A percentile compares a stretch with the other conserved stretches of the same genome.
Evolutionary conservation across 2,329 filamentous ascomycete species (phyloP).

Genomic region (Emydomyces testavorans): DNA sequence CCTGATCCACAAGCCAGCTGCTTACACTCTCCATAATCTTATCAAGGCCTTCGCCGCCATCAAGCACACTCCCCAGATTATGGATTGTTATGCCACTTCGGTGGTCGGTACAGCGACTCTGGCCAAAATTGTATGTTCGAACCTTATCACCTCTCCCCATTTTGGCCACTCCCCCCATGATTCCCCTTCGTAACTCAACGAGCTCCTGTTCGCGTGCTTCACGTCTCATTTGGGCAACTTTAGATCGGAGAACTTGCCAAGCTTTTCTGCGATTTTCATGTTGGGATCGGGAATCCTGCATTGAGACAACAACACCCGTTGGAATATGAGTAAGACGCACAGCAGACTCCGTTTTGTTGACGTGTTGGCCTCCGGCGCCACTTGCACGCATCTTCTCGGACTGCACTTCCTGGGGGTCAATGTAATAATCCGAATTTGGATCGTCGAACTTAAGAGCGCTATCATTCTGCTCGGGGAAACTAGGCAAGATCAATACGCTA

Average conservation of each 20-base stretch:
- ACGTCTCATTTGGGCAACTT: conserved; percentile 65
- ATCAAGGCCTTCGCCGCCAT: conserved; percentile 60
- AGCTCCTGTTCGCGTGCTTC: conserved; percentile 78
- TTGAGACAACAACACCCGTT: conserved; percentile 73
- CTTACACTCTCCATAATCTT: conserved; percentile 66
- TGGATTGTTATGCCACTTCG: conserved; percentile 67
- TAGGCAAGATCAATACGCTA: conserved; percentile 82
- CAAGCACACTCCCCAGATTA: conserved; percentile 68
- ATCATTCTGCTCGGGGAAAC: conserved; percentile 51
- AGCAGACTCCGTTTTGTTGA: conserved; percentile 96
- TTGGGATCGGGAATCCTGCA: conserved; percentile 89
- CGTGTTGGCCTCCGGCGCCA: conserved; percentile 91
- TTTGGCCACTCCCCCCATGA: conserved; percentile 61
- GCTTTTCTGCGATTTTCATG: conserved; percentile 77
- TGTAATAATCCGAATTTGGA: conserved; percentile 81
- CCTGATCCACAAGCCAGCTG: conserved; percentile 61
- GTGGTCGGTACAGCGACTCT: conserved; percentile 81
- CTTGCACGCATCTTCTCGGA: conserved; percentile 83
- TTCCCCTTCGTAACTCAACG: conserved; percentile 60
- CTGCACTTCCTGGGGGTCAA: conserved; percentile 70
- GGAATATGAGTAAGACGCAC: conserved; percentile 85
- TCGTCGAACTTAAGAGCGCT: conserved; percentile 58
- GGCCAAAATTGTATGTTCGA: conserved; percentile 72
- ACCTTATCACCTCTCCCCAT: conserved; percentile 92
- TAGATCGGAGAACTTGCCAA: conserved; percentile 72